These are phyloP conservation scores for Microbotryum violaceum DNA, from an alignment of 1,284 basidiomycete species.

Conservation along the genomic window DNA sequence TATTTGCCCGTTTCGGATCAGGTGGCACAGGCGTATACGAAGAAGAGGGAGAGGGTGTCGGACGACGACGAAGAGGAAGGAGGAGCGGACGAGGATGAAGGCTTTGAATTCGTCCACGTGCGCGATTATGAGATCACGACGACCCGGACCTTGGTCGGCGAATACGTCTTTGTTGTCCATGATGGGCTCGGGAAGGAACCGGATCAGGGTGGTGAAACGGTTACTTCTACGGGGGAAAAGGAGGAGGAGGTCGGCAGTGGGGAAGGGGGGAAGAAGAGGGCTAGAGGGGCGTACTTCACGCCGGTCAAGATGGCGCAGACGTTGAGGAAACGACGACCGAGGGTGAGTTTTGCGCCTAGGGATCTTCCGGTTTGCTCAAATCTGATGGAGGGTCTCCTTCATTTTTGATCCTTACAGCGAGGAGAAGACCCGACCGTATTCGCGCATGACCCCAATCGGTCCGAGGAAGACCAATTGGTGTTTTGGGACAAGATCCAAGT, in stretches of 20 bases:
- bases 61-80: constrained; percentile 11
- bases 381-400: too few species aligned
- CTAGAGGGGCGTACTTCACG: constrained; percentile 27
- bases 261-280: constrained; percentile 8
- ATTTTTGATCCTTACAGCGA: neutral
- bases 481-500: constrained; percentile 30
- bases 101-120: constrained; percentile 23
- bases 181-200: constrained; percentile 7
- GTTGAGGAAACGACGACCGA: constrained; percentile 25
- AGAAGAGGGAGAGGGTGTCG: constrained; percentile 9
- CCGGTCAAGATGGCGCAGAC: constrained; percentile 8
- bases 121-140: constrained; percentile 29
- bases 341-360: constrained; percentile 7
- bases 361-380: neutral
- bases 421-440: constrained; percentile 25
- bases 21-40: constrained; percentile 47
- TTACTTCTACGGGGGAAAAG: constrained; percentile 3
- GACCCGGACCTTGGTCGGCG: constrained; percentile 10
- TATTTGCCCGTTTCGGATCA: constrained; percentile 75
- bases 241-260: constrained; percentile 6
- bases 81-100: neutral
- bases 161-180: constrained; percentile 26
- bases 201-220: neutral
- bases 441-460: neutral
- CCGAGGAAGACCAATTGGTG: constrained; percentile 6